These are phyloP conservation scores for Coemansia reversa DNA, from an alignment of 192 early-diverging fungal genomes.

Conservation along the genomic window DNA sequence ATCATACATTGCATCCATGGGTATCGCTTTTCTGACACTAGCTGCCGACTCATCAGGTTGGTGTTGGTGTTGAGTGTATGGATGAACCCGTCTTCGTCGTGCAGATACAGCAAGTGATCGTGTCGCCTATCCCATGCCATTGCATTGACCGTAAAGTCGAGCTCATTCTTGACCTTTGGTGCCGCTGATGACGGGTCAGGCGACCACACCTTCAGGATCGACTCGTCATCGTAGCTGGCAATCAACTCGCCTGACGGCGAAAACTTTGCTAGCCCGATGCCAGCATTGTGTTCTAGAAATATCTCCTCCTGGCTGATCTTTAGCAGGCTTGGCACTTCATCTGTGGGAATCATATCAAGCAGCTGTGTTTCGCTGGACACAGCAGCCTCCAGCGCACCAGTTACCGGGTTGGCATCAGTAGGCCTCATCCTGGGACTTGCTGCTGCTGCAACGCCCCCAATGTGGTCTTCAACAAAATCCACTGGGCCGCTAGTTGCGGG, in stretches of 20 bases:
- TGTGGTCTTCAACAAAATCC: constrained; percentile 47
- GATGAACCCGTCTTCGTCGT: constrained; percentile 45
- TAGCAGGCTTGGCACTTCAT: constrained; percentile 38
- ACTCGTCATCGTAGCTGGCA: constrained; percentile 56
- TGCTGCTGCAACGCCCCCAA: constrained; percentile 16
- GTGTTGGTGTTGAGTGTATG: constrained; percentile 50
- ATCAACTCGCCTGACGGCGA: constrained; percentile 45
- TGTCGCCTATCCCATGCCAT: constrained; percentile 54
- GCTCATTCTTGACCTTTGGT: constrained; percentile 51
- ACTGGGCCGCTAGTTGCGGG: constrained; percentile 3
- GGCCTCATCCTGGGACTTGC: constrained; percentile 13
- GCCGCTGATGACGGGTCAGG: constrained; percentile 33
- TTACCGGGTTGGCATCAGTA: not conserved
- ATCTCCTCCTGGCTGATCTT: constrained; percentile 53
- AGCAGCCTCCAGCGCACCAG: not conserved
- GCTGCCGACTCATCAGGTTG: constrained; percentile 46
- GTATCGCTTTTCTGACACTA: constrained; percentile 25
- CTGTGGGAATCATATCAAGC: constrained; percentile 15
- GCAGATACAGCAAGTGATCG: constrained; percentile 47
- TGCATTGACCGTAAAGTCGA: constrained; percentile 44
- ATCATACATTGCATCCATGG: constrained; percentile 51
- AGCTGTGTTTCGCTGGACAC: not conserved
- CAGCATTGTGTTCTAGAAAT: constrained; percentile 53
- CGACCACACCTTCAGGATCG: constrained; percentile 51
- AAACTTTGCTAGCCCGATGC: constrained; percentile 44